A percentile compares a stretch with the other conserved stretches of the same genome.
phyloP scores from a whole-genome alignment of 75 land plant species.

The Larix kaempferi region DNA sequence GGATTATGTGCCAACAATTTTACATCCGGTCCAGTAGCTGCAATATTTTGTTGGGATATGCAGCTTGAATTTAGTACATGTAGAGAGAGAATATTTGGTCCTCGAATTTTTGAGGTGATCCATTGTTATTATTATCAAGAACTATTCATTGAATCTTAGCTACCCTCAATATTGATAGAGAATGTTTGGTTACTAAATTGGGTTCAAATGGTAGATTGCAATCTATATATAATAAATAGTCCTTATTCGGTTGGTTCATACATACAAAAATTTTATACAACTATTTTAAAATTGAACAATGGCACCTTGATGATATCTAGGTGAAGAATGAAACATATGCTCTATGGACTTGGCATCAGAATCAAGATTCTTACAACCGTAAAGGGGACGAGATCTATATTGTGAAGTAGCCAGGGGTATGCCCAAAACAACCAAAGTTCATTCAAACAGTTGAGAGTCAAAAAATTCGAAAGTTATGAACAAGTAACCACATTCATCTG shows the following conservation, averaged over 20 bases:
- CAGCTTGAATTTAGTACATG: conserved; percentile 95
- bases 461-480: background rate
- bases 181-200: background rate
- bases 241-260: background rate
- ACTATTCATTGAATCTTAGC: background rate
- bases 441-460: background rate
- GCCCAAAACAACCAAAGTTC: conserved; percentile 24
- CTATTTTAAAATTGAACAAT: conserved; percentile 1
- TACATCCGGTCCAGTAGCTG: conserved; percentile 74
- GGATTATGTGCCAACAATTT: conserved; percentile 68
- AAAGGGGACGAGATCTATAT: conserved; percentile 83
- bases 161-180: background rate
- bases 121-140: background rate
- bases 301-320: conserved; percentile 27
- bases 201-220: background rate
- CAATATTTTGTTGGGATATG: conserved; percentile 83
- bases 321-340: conserved; percentile 84
- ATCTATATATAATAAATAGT: background rate
- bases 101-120: no score
- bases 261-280: background rate
- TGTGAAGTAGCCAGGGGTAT: conserved; percentile 58
- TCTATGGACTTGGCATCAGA: conserved; percentile 92
- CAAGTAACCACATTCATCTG: background rate
- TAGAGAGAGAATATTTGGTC: conserved; percentile 85
- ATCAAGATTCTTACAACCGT: conserved; percentile 58